These are phyloP conservation scores for Ilex paraguariensis DNA, from an alignment of 305 asterid genomes.

Conservation along the genomic window DNA sequence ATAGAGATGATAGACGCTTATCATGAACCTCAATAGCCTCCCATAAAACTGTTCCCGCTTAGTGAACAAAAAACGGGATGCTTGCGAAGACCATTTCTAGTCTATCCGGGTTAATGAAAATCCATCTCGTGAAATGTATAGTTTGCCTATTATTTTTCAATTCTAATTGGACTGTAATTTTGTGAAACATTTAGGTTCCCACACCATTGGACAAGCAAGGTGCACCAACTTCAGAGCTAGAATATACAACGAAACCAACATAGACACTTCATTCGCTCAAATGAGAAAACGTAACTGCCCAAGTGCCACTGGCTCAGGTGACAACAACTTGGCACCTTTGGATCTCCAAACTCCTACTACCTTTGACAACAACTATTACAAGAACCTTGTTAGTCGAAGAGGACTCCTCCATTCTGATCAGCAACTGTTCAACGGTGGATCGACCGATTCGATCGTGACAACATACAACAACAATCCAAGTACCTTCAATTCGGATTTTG, in stretches of 20 bases:
- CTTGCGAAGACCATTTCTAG: no score
- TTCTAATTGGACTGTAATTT: no score
- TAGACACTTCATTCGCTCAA: conserved; percentile 48
- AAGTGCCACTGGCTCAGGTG: conserved; percentile 41
- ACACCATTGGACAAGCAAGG: conserved; percentile 84
- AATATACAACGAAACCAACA: conserved; percentile 61
- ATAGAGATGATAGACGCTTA: no score
- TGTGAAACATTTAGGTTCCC: conserved; percentile 40
- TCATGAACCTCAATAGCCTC: no score
- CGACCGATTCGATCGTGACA: conserved; percentile 48
- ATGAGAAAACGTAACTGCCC: conserved; percentile 59
- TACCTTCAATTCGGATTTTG: conserved; percentile 48
- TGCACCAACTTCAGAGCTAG: conserved; percentile 79
- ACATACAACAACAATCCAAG: conserved; percentile 28
- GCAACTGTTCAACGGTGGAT: conserved; percentile 68
- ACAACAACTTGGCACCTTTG: conserved; percentile 80
- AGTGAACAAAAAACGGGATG: no score
- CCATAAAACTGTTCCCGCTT: no score
- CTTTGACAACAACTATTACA: conserved; percentile 66
- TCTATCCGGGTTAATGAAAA: no score
- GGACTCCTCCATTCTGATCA: conserved; percentile 90
- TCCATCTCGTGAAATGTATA: no score
- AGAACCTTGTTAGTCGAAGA: conserved; percentile 41
- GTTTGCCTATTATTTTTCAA: no score
- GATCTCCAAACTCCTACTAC: conserved; percentile 54